Percentiles rank a stretch among this genome's conserved stretches.
phyloP scores from a whole-genome alignment of 352 stramenopile genomes.

The Phytophthora foliorum region DNA sequence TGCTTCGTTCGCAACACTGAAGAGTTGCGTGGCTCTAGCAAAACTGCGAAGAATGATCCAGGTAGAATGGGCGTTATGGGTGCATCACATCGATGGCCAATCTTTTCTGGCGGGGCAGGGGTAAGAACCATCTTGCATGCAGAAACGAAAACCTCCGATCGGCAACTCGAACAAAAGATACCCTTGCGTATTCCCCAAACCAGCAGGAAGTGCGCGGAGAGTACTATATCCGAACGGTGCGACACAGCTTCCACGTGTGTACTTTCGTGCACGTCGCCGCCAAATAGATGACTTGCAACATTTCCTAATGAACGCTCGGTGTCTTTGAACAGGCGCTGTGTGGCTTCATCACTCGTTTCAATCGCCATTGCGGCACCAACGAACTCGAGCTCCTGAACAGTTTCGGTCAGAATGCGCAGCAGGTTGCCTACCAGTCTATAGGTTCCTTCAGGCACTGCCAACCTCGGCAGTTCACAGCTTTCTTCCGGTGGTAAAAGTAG shows the following conservation, averaged over 20 bases:
- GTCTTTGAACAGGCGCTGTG: conserved; percentile 34
- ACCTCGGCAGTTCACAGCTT: background rate
- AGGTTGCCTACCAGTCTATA: conserved; percentile 36
- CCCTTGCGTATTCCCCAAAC: conserved; percentile 53
- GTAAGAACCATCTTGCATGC: conserved; percentile 22
- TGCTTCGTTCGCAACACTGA: conserved; percentile 30
- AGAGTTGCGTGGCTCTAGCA: conserved; percentile 15
- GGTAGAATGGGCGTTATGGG: background rate
- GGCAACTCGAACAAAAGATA: conserved; percentile 37
- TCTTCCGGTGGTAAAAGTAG: conserved; percentile 9
- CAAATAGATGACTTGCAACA: conserved; percentile 28
- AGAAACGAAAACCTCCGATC: conserved; percentile 37
- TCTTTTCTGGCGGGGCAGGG: background rate
- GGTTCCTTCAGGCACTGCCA: background rate
- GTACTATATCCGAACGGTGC: conserved; percentile 34
- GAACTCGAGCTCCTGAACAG: conserved; percentile 52
- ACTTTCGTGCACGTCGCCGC: background rate
- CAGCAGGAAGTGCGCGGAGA: conserved; percentile 46
- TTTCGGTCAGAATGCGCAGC: conserved; percentile 45
- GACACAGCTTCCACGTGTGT: background rate
- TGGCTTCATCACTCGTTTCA: conserved; percentile 25
- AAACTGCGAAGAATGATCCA: conserved; percentile 32
- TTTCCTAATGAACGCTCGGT: conserved; percentile 32
- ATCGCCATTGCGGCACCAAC: conserved; percentile 38
- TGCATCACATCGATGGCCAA: background rate